Base-by-base conservation (phyloP, 495 filamentous ascomycete species). In the Penicillium coprophilum region DNA sequence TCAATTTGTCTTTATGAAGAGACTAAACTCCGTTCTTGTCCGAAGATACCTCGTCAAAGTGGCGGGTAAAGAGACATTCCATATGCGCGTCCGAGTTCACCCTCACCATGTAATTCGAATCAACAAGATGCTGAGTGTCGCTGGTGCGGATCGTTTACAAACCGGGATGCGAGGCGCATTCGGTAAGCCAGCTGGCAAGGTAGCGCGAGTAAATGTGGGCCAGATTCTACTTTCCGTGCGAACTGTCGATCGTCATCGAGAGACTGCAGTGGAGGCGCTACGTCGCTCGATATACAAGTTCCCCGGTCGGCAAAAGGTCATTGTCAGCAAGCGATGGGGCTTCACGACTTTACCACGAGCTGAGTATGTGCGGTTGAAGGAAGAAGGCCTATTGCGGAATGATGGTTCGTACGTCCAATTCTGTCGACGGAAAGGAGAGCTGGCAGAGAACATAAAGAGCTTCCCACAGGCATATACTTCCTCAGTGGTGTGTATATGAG, bases 81-180 rank as follows among this genome's bases (percentile, higher is more conserved):
- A 98, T 79, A 81, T 98, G 69, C 92, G 94, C 68, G 88, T 98
- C 75, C 93, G 94, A 75, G 93, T 91, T 69, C 94, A 97, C 85
- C 94, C 94, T 59, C 96, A 89, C 91, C 94, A 98, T 82, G 93
- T 97, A 79, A 85, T 97, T 82, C 94, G 94, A 78, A 98, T 98
- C 91, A 98, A 98, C 90, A 98, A 98, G 85, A 97, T 98, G 94
- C 90, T 98, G 88, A 97, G 93, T 62, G 97, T 94, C 77, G 94
- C 94, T 68, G 94, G 94, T 80, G 94, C 94, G 86, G 94, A 98
- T 97, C 87, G 94, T 85, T 86, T 98, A 71, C 94, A 98, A 78
- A 97, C 94, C 60, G 94, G 94, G 80, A 98, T 98, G 94, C 94
- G 94, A 87, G 94, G 94, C 85, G 94, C 94, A 62, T 98, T 90